Percentiles rank a stretch among this genome's conserved stretches.
Conservation (phyloP, 768 basidiomycete species). For the Amanita molliuscula region DNA sequence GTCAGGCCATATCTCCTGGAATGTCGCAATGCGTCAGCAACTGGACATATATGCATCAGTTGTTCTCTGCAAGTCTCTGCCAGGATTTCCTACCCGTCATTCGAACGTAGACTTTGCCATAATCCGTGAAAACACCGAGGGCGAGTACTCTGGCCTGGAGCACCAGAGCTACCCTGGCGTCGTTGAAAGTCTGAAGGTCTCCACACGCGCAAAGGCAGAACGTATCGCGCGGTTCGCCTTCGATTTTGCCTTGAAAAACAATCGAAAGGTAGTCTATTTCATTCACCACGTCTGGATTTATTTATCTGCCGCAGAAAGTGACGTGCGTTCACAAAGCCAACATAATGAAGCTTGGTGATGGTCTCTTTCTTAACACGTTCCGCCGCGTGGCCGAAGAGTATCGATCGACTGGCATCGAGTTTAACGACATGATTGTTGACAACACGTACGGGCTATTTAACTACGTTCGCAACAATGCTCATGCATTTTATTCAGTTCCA, state of each 20-base stretch:
- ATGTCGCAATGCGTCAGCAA: conserved; percentile 99
- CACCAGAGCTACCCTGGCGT: conserved; percentile 98
- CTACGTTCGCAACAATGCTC: not conserved
- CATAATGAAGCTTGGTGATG: conserved; percentile 99
- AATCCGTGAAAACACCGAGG: conserved; percentile 99
- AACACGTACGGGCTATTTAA: conserved; percentile 60
- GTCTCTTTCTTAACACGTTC: conserved; percentile 98
- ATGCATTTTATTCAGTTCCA: conserved; percentile 48
- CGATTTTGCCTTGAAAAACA: conserved; percentile 97
- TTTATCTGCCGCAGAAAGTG: conserved; percentile 62
- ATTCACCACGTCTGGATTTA: not conserved
- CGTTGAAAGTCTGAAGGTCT: conserved; percentile 96
- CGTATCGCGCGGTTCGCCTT: conserved; percentile 96
- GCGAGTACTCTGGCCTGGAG: conserved; percentile 97
- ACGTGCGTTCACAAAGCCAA: conserved; percentile 99
- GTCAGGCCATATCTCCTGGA: conserved; percentile 97
- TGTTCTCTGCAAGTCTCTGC: conserved; percentile 95
- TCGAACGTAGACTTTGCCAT: conserved; percentile 97
- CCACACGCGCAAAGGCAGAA: conserved; percentile 90
- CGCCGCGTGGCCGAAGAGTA: conserved; percentile 95
- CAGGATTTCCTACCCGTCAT: conserved; percentile 93
- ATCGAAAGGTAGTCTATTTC: conserved; percentile 64
- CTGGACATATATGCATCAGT: conserved; percentile 99
- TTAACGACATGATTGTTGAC: conserved; percentile 98
- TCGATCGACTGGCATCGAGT: conserved; percentile 82